Conservation (phyloP, 768 basidiomycete genomes). For the Leccinum broughii region DNA sequence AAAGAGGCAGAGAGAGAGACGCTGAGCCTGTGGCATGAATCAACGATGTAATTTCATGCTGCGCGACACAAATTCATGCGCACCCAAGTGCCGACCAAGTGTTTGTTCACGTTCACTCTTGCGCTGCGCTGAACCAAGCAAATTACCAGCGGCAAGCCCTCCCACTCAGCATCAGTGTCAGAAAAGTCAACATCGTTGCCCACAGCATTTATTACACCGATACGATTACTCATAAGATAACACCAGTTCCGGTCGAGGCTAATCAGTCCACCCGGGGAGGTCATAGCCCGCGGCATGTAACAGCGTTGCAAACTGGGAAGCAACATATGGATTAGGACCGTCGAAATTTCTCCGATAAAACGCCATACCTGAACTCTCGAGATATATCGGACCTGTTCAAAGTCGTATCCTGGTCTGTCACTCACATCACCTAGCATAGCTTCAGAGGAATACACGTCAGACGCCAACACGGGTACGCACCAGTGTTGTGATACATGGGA, state of each 20-base stretch:
- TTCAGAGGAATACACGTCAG: background rate
- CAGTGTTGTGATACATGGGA: slow-evolving; percentile 88
- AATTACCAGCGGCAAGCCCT: background rate
- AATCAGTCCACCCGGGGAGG: slow-evolving; percentile 15
- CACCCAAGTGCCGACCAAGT: background rate
- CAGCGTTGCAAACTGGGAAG: slow-evolving; percentile 62
- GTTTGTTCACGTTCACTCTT: background rate
- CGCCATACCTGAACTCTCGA: slow-evolving; percentile 79
- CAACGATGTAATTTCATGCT: background rate
- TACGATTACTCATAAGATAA: background rate
- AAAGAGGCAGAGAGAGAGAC: background rate
- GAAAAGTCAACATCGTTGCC: background rate
- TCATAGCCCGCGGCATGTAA: slow-evolving; percentile 70
- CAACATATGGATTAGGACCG: background rate
- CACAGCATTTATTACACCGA: background rate
- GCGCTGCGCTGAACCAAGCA: background rate
- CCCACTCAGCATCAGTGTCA: background rate
- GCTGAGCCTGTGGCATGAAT: background rate
- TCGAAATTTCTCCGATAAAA: background rate
- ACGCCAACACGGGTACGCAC: slow-evolving; percentile 35
- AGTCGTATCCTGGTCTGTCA: slow-evolving; percentile 77
- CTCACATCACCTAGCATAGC: slow-evolving; percentile 64
- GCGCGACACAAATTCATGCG: background rate
- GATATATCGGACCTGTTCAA: slow-evolving; percentile 78
- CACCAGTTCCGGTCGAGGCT: background rate